Evolutionary conservation across 129 eudicot genomes (phyloP).

Genomic region (Flaveria linearis): DNA sequence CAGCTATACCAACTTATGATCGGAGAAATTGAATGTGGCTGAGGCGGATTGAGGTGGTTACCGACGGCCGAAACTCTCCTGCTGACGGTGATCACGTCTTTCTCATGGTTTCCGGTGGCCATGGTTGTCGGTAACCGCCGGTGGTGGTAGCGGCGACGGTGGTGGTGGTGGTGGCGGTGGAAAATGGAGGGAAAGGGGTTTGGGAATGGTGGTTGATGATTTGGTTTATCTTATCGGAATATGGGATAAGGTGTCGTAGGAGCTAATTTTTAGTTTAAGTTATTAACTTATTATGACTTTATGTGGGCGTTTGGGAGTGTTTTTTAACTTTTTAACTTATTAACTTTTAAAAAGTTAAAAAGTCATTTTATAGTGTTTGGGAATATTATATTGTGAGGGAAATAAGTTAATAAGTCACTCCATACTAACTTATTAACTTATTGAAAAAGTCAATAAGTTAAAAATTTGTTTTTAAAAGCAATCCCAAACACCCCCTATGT

Average conservation of each 20-base stretch:
- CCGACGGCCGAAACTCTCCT: conserved; percentile 64
- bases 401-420: too few relatives aligned
- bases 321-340: too few relatives aligned
- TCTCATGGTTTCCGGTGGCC: conserved; percentile 42
- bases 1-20: conserved; percentile 34
- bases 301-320: too few relatives aligned
- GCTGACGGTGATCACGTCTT: conserved; percentile 38
- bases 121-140: conserved; percentile 27
- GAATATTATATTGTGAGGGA: too few relatives aligned
- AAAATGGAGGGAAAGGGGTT: conserved; percentile 42
- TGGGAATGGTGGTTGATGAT: conserved; percentile 24
- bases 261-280: conserved; percentile 15
- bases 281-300: conserved; percentile 16
- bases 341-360: too few relatives aligned
- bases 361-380: too few relatives aligned
- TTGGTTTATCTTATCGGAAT: conserved; percentile 35
- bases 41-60: conserved; percentile 43
- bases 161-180: conserved; percentile 12
- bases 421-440: too few relatives aligned
- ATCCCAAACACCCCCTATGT: too few relatives aligned
- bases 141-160: conserved; percentile 13
- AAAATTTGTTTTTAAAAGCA: too few relatives aligned
- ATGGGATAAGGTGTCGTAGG: conserved; percentile 22
- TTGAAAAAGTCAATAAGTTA: too few relatives aligned
- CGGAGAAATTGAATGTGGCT: not conserved